A percentile compares a stretch with the other conserved stretches of the same genome.
Conservation (phyloP, 805 yeast species). For the Saturnispora zaruensis region DNA sequence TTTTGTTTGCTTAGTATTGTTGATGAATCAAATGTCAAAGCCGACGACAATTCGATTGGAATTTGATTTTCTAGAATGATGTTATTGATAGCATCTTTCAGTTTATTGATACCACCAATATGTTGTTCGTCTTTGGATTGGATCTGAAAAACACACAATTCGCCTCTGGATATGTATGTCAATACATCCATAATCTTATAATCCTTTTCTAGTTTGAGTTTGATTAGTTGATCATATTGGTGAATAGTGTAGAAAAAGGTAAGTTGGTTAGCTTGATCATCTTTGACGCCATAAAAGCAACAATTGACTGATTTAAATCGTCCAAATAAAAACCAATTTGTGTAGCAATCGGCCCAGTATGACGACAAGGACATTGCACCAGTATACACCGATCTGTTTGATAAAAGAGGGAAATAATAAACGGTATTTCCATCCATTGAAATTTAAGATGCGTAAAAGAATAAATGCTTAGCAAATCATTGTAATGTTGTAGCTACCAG, state of each 20-base stretch:
- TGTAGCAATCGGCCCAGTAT: slow-evolving; percentile 1
- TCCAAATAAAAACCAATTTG: slow-evolving; percentile 3
- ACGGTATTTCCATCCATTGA: neutral
- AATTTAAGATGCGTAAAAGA: neutral
- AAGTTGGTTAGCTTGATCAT: slow-evolving; percentile 10
- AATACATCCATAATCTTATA: slow-evolving; percentile 24
- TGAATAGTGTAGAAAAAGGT: slow-evolving; percentile 19
- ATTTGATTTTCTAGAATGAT: slow-evolving; percentile 23
- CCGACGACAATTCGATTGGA: slow-evolving; percentile 20
- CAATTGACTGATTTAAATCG: slow-evolving; percentile 19
- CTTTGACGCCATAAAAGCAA: slow-evolving; percentile 25
- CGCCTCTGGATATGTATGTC: slow-evolving; percentile 25
- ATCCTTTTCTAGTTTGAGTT: slow-evolving; percentile 21
- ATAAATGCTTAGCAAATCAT: neutral
- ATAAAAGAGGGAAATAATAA: neutral
- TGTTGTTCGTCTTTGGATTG: slow-evolving; percentile 13
- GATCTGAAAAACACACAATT: slow-evolving; percentile 27
- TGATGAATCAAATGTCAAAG: slow-evolving; percentile 23
- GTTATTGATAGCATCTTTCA: slow-evolving; percentile 27
- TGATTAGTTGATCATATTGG: slow-evolving; percentile 23
- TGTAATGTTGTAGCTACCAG: neutral
- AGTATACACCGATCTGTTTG: neutral
- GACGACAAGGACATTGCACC: neutral
- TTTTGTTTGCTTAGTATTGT: neutral
- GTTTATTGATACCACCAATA: slow-evolving; percentile 23